These are phyloP conservation scores for Colletotrichum sp. DNA, from an alignment of 2,329 filamentous ascomycete genomes.

Conservation along the genomic window DNA sequence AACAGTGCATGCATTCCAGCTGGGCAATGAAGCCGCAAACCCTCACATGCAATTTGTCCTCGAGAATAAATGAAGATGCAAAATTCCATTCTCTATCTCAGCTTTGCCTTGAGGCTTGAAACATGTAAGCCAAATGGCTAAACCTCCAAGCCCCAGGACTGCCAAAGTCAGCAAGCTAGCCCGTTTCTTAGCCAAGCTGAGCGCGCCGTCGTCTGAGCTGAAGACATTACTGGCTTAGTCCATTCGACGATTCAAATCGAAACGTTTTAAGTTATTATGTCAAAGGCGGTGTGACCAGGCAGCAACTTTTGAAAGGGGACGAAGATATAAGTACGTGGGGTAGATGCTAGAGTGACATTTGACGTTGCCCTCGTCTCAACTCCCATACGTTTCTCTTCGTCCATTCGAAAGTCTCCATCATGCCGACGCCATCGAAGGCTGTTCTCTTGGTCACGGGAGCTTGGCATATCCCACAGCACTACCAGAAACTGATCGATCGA, in stretches of 20 bases:
- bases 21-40: rapidly evolving
- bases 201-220: background rate
- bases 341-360: background rate
- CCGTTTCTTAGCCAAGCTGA: background rate
- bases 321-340: background rate
- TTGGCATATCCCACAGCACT: background rate
- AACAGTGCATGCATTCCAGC: background rate
- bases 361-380: background rate
- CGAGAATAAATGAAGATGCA: background rate
- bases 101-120: background rate
- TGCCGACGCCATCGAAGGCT: background rate
- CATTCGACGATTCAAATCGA: background rate
- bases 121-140: background rate
- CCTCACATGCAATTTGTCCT: background rate
- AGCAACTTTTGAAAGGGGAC: background rate
- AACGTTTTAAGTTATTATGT: background rate
- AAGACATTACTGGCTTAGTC: background rate
- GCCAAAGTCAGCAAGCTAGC: background rate
- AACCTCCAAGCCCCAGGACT: background rate
- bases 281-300: background rate
- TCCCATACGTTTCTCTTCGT: background rate
- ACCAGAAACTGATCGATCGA: background rate
- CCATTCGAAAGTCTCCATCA: background rate
- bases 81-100: background rate
- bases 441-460: background rate